Conservation (phyloP, 495 filamentous ascomycete genomes). For the Podospora bellae-mahoneyi region DNA sequence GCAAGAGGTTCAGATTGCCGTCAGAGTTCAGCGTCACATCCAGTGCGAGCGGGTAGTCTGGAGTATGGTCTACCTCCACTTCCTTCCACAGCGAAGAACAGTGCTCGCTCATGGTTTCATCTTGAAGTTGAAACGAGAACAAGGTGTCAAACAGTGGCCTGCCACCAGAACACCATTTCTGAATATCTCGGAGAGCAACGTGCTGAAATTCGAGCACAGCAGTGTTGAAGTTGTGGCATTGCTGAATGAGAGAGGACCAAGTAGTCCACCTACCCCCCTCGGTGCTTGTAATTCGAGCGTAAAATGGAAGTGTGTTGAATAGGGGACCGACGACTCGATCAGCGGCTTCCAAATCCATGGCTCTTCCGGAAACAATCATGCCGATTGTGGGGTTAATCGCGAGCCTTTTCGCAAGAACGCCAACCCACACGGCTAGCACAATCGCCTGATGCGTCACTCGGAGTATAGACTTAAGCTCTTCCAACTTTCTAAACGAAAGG, state of each 20-base stretch:
- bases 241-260: constrained; percentile 49
- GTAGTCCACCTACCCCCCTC: constrained; percentile 41
- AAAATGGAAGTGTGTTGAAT: constrained; percentile 85
- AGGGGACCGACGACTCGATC: constrained; percentile 76
- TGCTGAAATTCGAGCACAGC: constrained; percentile 62
- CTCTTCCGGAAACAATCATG: constrained; percentile 66
- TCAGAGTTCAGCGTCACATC: constrained; percentile 57
- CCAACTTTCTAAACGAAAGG: constrained; percentile 36
- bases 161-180: constrained; percentile 62
- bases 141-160: constrained; percentile 73
- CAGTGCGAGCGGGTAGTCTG: constrained; percentile 72
- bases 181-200: constrained; percentile 66
- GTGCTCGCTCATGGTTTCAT: background rate
- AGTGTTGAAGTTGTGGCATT: constrained; percentile 61
- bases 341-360: constrained; percentile 59
- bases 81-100: constrained; percentile 50
- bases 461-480: constrained; percentile 50
- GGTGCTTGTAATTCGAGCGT: constrained; percentile 16
- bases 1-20: constrained; percentile 46
- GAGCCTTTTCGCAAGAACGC: constrained; percentile 46
- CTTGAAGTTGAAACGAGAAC: constrained; percentile 71
- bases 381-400: constrained; percentile 50
- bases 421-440: constrained; percentile 66
- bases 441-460: constrained; percentile 73
- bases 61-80: constrained; percentile 43